phyloP scores from a whole-genome alignment of 2,329 filamentous ascomycete genomes.

The Pleomassaria siparia region DNA sequence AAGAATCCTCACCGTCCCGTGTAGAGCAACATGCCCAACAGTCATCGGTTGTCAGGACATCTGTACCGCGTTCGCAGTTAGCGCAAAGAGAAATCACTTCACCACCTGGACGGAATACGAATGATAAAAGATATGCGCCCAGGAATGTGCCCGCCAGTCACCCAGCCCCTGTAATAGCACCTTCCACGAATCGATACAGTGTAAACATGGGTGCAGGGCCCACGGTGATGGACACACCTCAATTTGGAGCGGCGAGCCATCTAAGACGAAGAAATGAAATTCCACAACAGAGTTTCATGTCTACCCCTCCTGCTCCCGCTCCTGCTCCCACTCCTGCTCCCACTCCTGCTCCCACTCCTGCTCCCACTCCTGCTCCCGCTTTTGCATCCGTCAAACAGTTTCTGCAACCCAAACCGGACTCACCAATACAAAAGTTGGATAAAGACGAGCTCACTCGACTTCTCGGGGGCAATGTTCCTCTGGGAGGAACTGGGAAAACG shows the following conservation, averaged over 20 bases:
- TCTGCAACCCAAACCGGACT: background rate
- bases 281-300: conserved; percentile 4
- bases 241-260: conserved; percentile 25
- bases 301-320: background rate
- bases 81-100: conserved; percentile 19
- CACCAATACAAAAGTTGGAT: conserved; percentile 22
- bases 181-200: conserved; percentile 18
- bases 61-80: conserved; percentile 9
- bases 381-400: background rate
- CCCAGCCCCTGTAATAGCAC: conserved; percentile 8
- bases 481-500: conserved; percentile 3
- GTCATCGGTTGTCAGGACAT: background rate
- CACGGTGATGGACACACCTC: conserved; percentile 22
- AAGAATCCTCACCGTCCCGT: too few species aligned
- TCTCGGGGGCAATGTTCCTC: conserved; percentile 15
- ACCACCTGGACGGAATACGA: conserved; percentile 19
- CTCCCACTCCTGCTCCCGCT: background rate
- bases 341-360: conserved; percentile 1
- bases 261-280: conserved; percentile 31
- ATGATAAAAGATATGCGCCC: conserved; percentile 17
- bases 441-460: conserved; percentile 31
- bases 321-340: background rate
- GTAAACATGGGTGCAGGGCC: conserved; percentile 37
- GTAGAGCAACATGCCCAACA: background rate
- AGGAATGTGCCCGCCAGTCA: background rate